These are phyloP conservation scores for Teratosphaeria viscida DNA, from an alignment of 2,329 filamentous ascomycete genomes.

Conservation along the genomic window DNA sequence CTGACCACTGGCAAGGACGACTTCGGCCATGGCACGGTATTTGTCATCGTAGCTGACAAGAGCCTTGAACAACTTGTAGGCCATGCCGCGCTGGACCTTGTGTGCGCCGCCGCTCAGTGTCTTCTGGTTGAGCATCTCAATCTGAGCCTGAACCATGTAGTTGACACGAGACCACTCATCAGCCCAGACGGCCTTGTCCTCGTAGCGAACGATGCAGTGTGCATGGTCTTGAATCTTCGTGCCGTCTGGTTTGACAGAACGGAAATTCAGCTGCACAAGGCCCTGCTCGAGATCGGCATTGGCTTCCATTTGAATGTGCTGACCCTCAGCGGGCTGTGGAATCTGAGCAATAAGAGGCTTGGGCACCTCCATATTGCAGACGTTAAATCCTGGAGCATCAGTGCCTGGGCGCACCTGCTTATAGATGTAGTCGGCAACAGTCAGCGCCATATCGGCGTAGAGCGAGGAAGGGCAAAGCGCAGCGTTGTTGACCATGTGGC, in stretches of 20 bases:
- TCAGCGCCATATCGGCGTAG: constrained; percentile 56
- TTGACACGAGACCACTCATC: constrained; percentile 56
- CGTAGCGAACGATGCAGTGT: constrained; percentile 50
- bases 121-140: constrained; percentile 56
- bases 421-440: constrained; percentile 57
- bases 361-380: constrained; percentile 56
- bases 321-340: constrained; percentile 38
- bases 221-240: constrained; percentile 52
- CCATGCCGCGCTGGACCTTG: constrained; percentile 63
- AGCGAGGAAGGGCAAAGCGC: constrained; percentile 55
- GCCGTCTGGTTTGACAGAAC: constrained; percentile 51
- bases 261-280: constrained; percentile 44
- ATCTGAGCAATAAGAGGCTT: constrained; percentile 57
- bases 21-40: constrained; percentile 49
- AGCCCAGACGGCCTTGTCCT: constrained; percentile 50
- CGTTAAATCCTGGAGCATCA: constrained; percentile 50
- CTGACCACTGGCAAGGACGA: constrained; percentile 46
- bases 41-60: constrained; percentile 47
- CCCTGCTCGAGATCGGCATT: constrained; percentile 48
- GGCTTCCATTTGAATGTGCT: constrained; percentile 52
- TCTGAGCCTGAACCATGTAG: constrained; percentile 46
- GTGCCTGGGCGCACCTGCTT: constrained; percentile 50
- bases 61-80: constrained; percentile 62
- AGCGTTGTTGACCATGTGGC: constrained; percentile 58
- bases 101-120: constrained; percentile 57